phyloP scores from a whole-genome alignment of 345 rosid genomes.

The Salix arbutifolia region DNA sequence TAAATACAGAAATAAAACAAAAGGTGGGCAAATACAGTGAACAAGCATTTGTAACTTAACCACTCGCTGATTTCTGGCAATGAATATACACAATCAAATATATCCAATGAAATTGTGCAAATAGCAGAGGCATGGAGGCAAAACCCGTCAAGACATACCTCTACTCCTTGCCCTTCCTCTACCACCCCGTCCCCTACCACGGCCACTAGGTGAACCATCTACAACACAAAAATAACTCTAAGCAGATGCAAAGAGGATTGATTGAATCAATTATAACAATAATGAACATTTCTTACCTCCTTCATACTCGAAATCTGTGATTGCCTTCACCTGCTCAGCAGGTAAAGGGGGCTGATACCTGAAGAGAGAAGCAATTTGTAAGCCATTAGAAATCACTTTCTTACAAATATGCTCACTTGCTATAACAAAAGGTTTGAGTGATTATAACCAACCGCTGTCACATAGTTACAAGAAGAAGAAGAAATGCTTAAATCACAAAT shows the following conservation, averaged over 20 bases:
- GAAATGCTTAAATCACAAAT: too few species aligned
- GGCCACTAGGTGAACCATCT: constrained; percentile 31
- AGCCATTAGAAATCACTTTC: not conserved
- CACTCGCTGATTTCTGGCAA: not conserved
- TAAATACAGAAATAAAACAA: not conserved
- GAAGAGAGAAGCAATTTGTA: not conserved
- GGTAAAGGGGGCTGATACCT: constrained; percentile 32
- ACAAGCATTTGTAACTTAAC: not conserved
- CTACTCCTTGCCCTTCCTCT: constrained; percentile 26
- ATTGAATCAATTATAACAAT: not conserved
- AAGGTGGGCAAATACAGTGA: not conserved
- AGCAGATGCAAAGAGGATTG: not conserved
- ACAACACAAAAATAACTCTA: constrained; percentile 4
- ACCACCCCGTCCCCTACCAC: constrained; percentile 28
- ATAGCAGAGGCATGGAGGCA: not conserved
- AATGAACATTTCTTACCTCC: constrained; percentile 14
- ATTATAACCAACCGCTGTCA: too few species aligned
- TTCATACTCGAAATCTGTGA: constrained; percentile 27
- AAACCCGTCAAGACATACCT: constrained; percentile 13
- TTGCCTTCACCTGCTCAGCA: constrained; percentile 27
- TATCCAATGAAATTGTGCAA: not conserved
- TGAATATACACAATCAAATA: not conserved
- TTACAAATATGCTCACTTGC: not conserved
- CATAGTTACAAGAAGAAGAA: too few species aligned
- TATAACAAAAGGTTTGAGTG: too few species aligned